These are phyloP conservation scores for Hanseniaspora lindneri DNA, from an alignment of 805 yeast genomes.

Conservation along the genomic window DNA sequence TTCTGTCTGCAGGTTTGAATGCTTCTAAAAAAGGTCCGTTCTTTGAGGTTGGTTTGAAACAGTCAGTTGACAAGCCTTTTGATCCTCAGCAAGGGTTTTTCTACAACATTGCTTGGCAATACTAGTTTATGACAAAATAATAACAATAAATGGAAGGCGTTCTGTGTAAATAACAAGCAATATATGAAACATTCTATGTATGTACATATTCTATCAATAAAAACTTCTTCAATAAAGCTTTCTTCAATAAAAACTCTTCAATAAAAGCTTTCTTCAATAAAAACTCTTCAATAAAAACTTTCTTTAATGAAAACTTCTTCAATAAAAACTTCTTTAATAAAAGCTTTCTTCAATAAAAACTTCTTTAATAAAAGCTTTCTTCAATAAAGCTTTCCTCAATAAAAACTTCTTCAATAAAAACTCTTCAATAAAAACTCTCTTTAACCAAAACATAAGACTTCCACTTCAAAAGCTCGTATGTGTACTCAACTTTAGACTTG, in stretches of 20 bases:
- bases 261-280: too few relatives aligned
- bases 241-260: too few relatives aligned
- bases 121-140: background rate
- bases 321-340: too few relatives aligned
- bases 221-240: too few relatives aligned
- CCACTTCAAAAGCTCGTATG: constrained; percentile 7
- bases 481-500: constrained; percentile 10
- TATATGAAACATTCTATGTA: background rate
- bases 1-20: background rate
- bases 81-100: background rate
- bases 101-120: constrained; percentile 1
- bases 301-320: too few relatives aligned
- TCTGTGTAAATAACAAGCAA: background rate
- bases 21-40: background rate
- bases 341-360: too few relatives aligned
- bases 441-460: constrained; percentile 3
- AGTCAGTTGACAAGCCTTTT: background rate
- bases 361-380: too few relatives aligned
- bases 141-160: background rate
- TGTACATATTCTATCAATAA: constrained; percentile 5
- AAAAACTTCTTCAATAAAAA: too few relatives aligned
- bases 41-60: constrained; percentile 10
- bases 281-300: too few relatives aligned
- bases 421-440: constrained; percentile 6
- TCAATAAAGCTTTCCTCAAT: too few relatives aligned